A percentile compares a stretch with the other conserved stretches of the same genome.
Evolutionary conservation across 768 basidiomycete genomes (phyloP).

Genomic region (Chiua virens): DNA sequence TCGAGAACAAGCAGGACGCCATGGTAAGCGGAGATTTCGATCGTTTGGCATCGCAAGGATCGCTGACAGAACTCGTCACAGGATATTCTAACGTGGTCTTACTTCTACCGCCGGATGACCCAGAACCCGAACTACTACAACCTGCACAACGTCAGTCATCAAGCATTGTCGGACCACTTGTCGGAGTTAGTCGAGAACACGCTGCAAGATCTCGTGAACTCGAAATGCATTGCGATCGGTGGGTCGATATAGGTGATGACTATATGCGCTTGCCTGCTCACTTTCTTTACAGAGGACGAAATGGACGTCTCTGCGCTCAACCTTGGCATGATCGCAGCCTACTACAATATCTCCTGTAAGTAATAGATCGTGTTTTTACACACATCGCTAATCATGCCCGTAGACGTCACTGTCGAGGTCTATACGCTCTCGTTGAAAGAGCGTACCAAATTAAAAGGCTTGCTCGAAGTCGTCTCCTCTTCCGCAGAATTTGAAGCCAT

Average conservation of each 20-base stretch:
- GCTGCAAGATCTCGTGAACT: slow-evolving; percentile 85
- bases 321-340: slow-evolving; percentile 97
- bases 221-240: slow-evolving; percentile 94
- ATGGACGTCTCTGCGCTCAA: slow-evolving; percentile 92
- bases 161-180: slow-evolving; percentile 92
- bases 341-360: slow-evolving; percentile 91
- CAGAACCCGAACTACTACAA: slow-evolving; percentile 98
- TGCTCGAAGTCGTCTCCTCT: slow-evolving; percentile 95
- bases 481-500: slow-evolving; percentile 95
- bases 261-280: background rate
- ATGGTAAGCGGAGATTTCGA: slow-evolving; percentile 54
- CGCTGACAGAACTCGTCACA: slow-evolving; percentile 26
- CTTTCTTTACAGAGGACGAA: slow-evolving; percentile 63
- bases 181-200: slow-evolving; percentile 96
- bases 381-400: background rate
- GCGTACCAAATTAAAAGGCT: slow-evolving; percentile 93
- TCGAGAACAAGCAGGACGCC: slow-evolving; percentile 98
- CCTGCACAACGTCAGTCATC: slow-evolving; percentile 91
- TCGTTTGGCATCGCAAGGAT: background rate
- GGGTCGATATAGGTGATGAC: slow-evolving; percentile 16
- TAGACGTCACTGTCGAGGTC: slow-evolving; percentile 95
- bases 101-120: slow-evolving; percentile 96
- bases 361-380: slow-evolving; percentile 4
- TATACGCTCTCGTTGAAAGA: slow-evolving; percentile 95
- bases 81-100: slow-evolving; percentile 99